Evolutionary conservation across 2,329 filamentous ascomycete genomes (phyloP).

Genomic region (Stachybotrys chartarum): DNA sequence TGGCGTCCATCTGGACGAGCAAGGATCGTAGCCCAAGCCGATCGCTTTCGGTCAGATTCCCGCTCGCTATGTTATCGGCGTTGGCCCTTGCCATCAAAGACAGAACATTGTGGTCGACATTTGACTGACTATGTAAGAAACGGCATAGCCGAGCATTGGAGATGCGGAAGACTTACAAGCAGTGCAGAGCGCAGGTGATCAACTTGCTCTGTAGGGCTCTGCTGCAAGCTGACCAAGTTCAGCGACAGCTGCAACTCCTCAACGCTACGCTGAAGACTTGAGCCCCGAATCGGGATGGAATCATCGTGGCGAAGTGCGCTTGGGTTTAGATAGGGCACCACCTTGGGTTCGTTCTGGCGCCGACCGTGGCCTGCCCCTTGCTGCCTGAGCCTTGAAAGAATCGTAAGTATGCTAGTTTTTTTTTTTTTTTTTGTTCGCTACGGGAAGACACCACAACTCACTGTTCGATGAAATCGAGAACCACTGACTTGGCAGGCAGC

Average conservation of each 20-base stretch:
- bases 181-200: constrained; percentile 51
- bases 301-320: constrained; percentile 8
- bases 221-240: constrained; percentile 51
- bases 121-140: constrained; percentile 24
- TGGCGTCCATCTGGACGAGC: constrained; percentile 37
- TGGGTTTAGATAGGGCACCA: constrained; percentile 18
- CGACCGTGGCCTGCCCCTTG: constrained; percentile 30
- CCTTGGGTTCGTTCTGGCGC: constrained; percentile 20
- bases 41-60: constrained; percentile 34
- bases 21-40: constrained; percentile 38
- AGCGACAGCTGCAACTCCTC: constrained; percentile 61
- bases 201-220: constrained; percentile 40
- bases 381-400: constrained; percentile 22
- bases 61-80: constrained; percentile 31
- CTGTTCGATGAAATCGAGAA: constrained; percentile 66
- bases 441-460: constrained; percentile 25
- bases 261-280: constrained; percentile 37
- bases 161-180: constrained; percentile 44
- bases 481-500: constrained; percentile 56
- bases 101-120: constrained; percentile 37
- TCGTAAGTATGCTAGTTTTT: constrained; percentile 1
- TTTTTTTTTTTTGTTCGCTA: not conserved
- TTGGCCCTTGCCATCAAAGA: constrained; percentile 42
- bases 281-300: constrained; percentile 17
- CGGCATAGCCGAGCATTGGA: not conserved